Evolutionary conservation across 192 early-diverging fungal species (phyloP).

Genomic region (Obelidium mucronatum): DNA sequence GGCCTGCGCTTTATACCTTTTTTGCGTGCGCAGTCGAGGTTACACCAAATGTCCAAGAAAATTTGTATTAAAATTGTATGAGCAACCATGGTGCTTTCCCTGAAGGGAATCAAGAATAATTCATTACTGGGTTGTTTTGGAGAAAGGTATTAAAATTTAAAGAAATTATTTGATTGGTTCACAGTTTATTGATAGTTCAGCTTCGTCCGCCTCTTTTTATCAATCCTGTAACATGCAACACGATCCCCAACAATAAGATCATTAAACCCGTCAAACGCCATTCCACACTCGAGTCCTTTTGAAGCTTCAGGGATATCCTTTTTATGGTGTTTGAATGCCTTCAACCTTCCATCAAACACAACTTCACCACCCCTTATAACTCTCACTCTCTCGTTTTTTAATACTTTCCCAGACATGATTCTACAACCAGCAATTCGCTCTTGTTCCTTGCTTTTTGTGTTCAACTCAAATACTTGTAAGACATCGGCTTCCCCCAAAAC

Average conservation of each 20-base stretch:
- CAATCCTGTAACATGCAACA: conserved; percentile 19
- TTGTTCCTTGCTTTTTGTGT: conserved; percentile 72
- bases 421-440: conserved; percentile 87
- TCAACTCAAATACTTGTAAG: conserved; percentile 84
- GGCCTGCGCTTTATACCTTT: too few relatives aligned
- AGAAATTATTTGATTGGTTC: too few relatives aligned
- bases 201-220: conserved; percentile 23
- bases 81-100: too few relatives aligned
- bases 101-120: too few relatives aligned
- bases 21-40: too few relatives aligned
- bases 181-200: conserved; percentile 20
- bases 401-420: conserved; percentile 77
- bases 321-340: conserved; percentile 86
- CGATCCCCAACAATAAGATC: conserved; percentile 82
- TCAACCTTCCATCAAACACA: conserved; percentile 56
- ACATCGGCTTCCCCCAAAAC: conserved; percentile 90
- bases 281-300: conserved; percentile 97
- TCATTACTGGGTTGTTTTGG: too few relatives aligned
- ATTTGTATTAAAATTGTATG: too few relatives aligned
- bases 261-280: conserved; percentile 85
- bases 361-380: conserved; percentile 9
- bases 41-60: too few relatives aligned
- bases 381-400: conserved; percentile 49
- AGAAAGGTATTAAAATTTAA: too few relatives aligned
- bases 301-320: conserved; percentile 87